A percentile compares a stretch with the other conserved stretches of the same genome.
phyloP scores from a whole-genome alignment of 257 asterid genomes.

The Buddleja alternifolia region DNA sequence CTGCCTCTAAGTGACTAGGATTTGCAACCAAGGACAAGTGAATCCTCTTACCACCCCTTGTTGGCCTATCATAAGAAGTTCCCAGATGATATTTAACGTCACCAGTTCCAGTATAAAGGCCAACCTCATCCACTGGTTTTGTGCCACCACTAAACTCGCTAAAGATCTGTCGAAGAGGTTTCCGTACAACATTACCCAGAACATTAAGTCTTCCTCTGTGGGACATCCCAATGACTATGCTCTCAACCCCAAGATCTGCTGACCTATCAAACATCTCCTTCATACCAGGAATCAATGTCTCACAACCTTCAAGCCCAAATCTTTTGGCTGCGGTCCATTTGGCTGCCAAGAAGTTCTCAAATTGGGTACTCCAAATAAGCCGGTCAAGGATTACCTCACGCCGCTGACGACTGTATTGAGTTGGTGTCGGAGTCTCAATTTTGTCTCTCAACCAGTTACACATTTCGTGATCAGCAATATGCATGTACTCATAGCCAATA shows the following conservation, averaged over 20 bases:
- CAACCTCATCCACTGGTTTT: constrained; percentile 84
- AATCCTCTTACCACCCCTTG: constrained; percentile 94
- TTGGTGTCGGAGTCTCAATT: constrained; percentile 87
- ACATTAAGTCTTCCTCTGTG: constrained; percentile 94
- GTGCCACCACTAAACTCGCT: constrained; percentile 93
- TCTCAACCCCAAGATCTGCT: constrained; percentile 96
- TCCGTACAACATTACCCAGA: constrained; percentile 87
- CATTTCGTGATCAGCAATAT: constrained; percentile 87
- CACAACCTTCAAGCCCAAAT: constrained; percentile 98
- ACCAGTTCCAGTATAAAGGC: constrained; percentile 95
- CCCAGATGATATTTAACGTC: constrained; percentile 98
- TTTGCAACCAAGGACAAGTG: constrained; percentile 94
- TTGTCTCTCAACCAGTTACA: constrained; percentile 98
- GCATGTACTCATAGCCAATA: constrained; percentile 96
- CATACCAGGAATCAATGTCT: constrained; percentile 98
- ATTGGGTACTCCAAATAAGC: constrained; percentile 88
- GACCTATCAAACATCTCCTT: constrained; percentile 97
- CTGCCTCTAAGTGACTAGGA: constrained; percentile 98
- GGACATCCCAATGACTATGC: constrained; percentile 96
- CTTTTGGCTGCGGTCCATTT: constrained; percentile 96
- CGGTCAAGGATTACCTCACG: constrained; percentile 96
- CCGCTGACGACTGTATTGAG: constrained; percentile 66
- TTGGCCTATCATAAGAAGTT: constrained; percentile 94
- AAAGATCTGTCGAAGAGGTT: constrained; percentile 89
- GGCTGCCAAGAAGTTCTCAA: constrained; percentile 93